Conservation (phyloP, 768 basidiomycete species). For the Collybia sordida region DNA sequence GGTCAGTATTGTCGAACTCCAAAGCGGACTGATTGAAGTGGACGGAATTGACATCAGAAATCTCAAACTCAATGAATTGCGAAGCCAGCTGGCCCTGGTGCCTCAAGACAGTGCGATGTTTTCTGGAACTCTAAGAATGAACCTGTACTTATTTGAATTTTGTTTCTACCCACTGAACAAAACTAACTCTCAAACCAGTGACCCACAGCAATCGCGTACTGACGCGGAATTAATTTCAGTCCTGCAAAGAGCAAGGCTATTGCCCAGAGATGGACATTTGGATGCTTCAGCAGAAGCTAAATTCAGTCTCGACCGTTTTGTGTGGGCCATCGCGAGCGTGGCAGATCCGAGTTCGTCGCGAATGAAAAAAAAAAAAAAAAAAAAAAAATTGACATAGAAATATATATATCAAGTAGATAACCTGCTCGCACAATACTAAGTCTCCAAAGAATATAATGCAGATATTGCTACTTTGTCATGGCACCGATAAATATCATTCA, state of each 20-base stretch:
- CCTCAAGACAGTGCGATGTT: conserved; percentile 64
- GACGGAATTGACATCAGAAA: conserved; percentile 54
- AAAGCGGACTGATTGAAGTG: conserved; percentile 54
- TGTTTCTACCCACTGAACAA: neutral
- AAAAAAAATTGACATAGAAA: no score
- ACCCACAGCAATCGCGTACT: conserved; percentile 37
- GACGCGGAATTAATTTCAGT: conserved; percentile 64
- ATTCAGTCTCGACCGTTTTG: conserved; percentile 47
- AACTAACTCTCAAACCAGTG: conserved; percentile 4
- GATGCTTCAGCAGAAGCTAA: conserved; percentile 55
- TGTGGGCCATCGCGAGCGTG: no score
- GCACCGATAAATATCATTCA: no score
- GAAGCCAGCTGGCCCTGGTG: conserved; percentile 59
- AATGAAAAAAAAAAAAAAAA: no score
- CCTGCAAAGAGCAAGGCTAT: conserved; percentile 60
- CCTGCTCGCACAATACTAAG: no score
- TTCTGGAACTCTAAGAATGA: conserved; percentile 45
- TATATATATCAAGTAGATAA: no score
- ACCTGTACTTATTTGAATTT: conserved; percentile 31
- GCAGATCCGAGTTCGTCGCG: no score
- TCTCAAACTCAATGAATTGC: conserved; percentile 55
- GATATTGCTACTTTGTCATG: no score
- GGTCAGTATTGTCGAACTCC: conserved; percentile 57
- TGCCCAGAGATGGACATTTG: conserved; percentile 45
- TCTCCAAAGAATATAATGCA: no score